A percentile compares a stretch with the other conserved stretches of the same genome.
Conservation (phyloP, 2,329 filamentous ascomycete species). For the Chaetomiaceae sp. region DNA sequence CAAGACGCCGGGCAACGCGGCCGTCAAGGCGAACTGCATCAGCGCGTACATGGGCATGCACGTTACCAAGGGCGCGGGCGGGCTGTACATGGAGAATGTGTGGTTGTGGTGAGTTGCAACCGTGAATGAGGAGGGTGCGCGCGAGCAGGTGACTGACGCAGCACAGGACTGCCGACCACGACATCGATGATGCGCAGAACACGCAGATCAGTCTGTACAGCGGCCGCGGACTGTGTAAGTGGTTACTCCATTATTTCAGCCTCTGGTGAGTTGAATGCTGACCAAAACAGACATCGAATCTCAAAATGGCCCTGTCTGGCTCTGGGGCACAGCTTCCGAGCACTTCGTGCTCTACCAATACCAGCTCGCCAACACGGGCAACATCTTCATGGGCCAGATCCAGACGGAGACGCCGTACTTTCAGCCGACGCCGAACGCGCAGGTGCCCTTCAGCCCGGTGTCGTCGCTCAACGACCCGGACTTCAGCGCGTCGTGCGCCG, state of each 20-base stretch:
- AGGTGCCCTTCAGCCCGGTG: constrained; percentile 46
- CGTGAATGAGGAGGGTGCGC: background rate
- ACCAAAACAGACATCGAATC: constrained; percentile 36
- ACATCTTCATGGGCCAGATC: constrained; percentile 58
- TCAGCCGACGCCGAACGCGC: constrained; percentile 56
- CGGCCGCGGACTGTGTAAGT: constrained; percentile 39
- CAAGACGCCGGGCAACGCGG: constrained; percentile 40
- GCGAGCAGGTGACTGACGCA: constrained; percentile 8
- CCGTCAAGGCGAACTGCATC: constrained; percentile 29
- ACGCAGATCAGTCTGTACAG: constrained; percentile 46
- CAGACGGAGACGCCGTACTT: constrained; percentile 66
- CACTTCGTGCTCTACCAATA: constrained; percentile 63
- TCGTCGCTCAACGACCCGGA: constrained; percentile 42
- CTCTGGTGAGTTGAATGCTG: background rate
- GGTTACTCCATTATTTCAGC: background rate
- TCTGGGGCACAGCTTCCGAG: constrained; percentile 60
- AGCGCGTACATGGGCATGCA: constrained; percentile 37
- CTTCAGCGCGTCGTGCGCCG: constrained; percentile 41
- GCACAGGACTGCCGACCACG: constrained; percentile 29
- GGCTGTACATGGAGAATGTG: constrained; percentile 41
- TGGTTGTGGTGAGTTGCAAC: constrained; percentile 36
- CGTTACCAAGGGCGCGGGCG: constrained; percentile 31
- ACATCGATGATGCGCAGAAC: constrained; percentile 33
- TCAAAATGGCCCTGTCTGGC: constrained; percentile 45
- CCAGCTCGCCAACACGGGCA: constrained; percentile 53